Conservation (phyloP, 2,329 filamentous ascomycete species). For the Sporothrix humicola region DNA sequence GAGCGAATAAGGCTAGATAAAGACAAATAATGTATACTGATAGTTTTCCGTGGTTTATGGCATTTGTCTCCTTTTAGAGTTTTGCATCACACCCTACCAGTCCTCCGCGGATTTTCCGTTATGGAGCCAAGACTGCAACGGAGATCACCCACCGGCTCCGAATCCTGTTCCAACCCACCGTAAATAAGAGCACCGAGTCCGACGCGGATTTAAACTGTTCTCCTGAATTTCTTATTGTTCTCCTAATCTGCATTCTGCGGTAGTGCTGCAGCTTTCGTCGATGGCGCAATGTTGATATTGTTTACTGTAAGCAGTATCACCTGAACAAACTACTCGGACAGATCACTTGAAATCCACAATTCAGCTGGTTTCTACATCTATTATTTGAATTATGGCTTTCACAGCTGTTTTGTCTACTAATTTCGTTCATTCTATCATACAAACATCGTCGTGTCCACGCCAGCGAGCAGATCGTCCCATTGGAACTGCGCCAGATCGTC, state of each 20-base stretch:
- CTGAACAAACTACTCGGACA: no score
- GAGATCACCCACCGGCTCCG: background rate
- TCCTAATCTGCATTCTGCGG: no score
- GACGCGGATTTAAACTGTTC: background rate
- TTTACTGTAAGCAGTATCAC: no score
- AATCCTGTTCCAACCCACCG: background rate
- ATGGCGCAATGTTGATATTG: no score
- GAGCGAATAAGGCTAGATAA: background rate
- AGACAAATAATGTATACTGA: no score
- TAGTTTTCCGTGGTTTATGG: no score
- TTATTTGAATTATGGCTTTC: no score
- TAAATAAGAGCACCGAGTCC: background rate
- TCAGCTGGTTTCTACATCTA: no score
- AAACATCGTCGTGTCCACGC: conserved; percentile 20
- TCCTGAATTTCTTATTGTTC: no score
- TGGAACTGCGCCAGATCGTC: conserved; percentile 25
- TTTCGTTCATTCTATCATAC: background rate
- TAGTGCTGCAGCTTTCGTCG: no score
- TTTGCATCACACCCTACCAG: background rate
- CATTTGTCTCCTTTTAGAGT: background rate
- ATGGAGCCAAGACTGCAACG: background rate
- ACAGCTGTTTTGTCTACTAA: background rate
- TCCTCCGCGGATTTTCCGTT: conserved; percentile 15
- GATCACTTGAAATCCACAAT: no score
- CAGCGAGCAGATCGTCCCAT: conserved; percentile 30